phyloP scores from a whole-genome alignment of 495 filamentous ascomycete genomes.

The Astrocystis sublimbata region DNA sequence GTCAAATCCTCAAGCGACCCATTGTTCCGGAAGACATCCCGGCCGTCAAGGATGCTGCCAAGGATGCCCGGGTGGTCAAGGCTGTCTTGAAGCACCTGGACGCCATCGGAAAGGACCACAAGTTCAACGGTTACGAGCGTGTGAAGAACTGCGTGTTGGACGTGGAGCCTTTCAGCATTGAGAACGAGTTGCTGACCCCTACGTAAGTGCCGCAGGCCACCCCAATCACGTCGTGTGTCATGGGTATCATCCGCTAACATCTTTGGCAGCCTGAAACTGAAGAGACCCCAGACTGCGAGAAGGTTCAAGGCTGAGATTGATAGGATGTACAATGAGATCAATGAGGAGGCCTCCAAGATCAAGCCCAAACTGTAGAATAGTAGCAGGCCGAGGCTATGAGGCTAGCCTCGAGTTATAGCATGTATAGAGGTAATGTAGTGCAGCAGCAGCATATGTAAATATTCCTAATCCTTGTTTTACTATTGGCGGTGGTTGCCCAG shows the following conservation, averaged over 20 bases:
- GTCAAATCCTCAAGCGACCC: constrained; percentile 67
- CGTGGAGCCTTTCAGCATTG: constrained; percentile 88
- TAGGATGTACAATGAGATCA: constrained; percentile 73
- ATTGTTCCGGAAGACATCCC: constrained; percentile 63
- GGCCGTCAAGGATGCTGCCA: constrained; percentile 64
- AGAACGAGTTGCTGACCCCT: constrained; percentile 92
- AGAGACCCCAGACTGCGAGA: constrained; percentile 84
- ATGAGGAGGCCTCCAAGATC: constrained; percentile 29
- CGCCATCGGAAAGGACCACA: constrained; percentile 75
- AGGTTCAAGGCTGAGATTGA: constrained; percentile 74
- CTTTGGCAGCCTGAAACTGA: constrained; percentile 77
- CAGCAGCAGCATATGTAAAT: not conserved
- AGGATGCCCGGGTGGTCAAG: constrained; percentile 67
- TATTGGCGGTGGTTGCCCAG: no score
- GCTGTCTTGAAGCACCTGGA: constrained; percentile 81
- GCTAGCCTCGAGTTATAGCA: not conserved
- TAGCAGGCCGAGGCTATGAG: not conserved
- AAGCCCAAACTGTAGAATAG: constrained; percentile 45
- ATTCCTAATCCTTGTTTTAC: not conserved
- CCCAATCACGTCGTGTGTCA: not conserved
- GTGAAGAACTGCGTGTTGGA: constrained; percentile 73
- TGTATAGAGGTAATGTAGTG: constrained; percentile 4
- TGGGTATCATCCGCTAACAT: constrained; percentile 36
- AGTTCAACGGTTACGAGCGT: constrained; percentile 87
- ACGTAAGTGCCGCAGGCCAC: constrained; percentile 69